A percentile compares a stretch with the other conserved stretches of the same genome.
These are phyloP conservation scores for Tardiomyces blankii DNA, from an alignment of 1,139 yeast species.

Conservation along the genomic window DNA sequence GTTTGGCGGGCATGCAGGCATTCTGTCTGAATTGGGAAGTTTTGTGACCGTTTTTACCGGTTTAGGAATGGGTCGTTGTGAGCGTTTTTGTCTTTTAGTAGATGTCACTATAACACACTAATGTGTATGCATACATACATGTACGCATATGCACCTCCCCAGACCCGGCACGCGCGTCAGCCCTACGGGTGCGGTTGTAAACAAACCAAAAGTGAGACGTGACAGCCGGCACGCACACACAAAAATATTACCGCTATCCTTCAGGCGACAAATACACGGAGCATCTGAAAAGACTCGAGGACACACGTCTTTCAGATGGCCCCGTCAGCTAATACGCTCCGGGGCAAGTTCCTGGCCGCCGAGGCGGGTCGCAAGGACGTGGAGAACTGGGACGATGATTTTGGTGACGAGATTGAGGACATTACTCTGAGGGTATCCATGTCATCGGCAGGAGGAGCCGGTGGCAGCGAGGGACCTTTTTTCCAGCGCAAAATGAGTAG, in stretches of 20 bases:
- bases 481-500: neutral
- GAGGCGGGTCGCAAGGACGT: neutral
- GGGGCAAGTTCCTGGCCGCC: neutral
- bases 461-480: neutral
- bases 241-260: too few species aligned
- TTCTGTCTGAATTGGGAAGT: neutral
- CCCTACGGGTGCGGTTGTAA: too few species aligned
- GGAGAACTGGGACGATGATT: constrained; percentile 1
- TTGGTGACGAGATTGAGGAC: neutral
- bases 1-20: neutral
- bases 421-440: neutral
- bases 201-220: too few species aligned
- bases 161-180: too few species aligned
- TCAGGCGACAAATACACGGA: too few species aligned
- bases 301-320: neutral
- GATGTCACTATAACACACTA: neutral
- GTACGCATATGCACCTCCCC: too few species aligned
- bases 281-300: too few species aligned
- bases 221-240: too few species aligned
- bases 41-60: neutral
- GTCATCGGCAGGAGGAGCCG: neutral
- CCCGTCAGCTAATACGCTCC: neutral
- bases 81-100: neutral
- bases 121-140: neutral
- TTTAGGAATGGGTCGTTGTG: neutral